A percentile compares a stretch with the other conserved stretches of the same genome.
Conservation (phyloP, 768 basidiomycete species). For the Tylopilus sp. region DNA sequence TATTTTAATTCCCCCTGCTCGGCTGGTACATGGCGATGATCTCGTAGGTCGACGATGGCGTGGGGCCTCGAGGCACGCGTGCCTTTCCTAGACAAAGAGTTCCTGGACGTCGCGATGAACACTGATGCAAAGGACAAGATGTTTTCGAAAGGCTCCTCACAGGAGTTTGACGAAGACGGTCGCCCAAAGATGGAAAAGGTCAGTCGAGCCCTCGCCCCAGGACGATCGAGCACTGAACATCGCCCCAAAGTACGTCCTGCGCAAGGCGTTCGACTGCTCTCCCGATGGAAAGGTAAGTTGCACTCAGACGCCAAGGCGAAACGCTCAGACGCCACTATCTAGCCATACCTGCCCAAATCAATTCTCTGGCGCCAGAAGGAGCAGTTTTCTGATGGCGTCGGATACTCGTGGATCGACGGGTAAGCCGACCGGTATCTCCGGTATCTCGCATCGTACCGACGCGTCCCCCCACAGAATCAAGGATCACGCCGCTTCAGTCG, state of each 20-base stretch:
- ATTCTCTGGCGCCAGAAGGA: slow-evolving; percentile 99
- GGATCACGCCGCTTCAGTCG: slow-evolving; percentile 67
- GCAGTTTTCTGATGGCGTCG: slow-evolving; percentile 98
- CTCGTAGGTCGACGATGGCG: slow-evolving; percentile 89
- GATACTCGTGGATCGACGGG: slow-evolving; percentile 99
- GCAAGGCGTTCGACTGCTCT: slow-evolving; percentile 91
- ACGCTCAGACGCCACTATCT: not conserved
- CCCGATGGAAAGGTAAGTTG: slow-evolving; percentile 66
- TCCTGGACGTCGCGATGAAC: slow-evolving; percentile 93
- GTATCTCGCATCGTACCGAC: not conserved
- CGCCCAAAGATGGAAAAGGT: slow-evolving; percentile 96
- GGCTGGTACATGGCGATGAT: slow-evolving; percentile 2
- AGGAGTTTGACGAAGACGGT: slow-evolving; percentile 81
- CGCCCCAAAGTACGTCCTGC: slow-evolving; percentile 75
- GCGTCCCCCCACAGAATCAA: slow-evolving; percentile 62
- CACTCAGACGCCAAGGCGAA: not conserved
- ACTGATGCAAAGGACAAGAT: slow-evolving; percentile 83
- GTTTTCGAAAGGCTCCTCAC: slow-evolving; percentile 77
- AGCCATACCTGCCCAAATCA: slow-evolving; percentile 90
- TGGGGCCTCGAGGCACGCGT: slow-evolving; percentile 99
- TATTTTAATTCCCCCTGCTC: not conserved
- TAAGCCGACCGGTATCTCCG: slow-evolving; percentile 30
- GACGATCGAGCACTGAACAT: slow-evolving; percentile 11
- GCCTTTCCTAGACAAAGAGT: slow-evolving; percentile 96
- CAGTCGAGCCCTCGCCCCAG: slow-evolving; percentile 1